These are phyloP conservation scores for Helicocarpus griseus DNA, from an alignment of 2,329 filamentous ascomycete genomes.

Conservation along the genomic window DNA sequence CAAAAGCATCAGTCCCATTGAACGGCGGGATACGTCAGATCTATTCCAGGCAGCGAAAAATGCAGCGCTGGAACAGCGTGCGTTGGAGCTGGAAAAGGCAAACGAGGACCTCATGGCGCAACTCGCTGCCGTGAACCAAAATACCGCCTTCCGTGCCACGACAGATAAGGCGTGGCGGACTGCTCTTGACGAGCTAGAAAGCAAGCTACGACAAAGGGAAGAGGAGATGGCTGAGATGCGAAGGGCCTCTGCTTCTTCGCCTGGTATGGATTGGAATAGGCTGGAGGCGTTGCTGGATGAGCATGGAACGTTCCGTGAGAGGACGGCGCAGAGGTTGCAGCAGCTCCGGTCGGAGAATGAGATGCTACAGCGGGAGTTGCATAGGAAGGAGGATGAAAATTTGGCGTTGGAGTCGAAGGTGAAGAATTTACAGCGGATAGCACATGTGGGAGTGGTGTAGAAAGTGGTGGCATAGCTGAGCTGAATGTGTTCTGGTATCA, in stretches of 20 bases:
- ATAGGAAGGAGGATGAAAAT: slow-evolving; percentile 31
- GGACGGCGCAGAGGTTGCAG: slow-evolving; percentile 27
- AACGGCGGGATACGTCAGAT: slow-evolving; percentile 25
- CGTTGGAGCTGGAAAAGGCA: slow-evolving; percentile 32
- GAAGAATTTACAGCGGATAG: slow-evolving; percentile 22
- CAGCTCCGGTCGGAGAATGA: slow-evolving; percentile 33
- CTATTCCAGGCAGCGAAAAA: slow-evolving; percentile 34
- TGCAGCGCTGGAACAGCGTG: slow-evolving; percentile 34
- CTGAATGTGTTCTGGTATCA: no score
- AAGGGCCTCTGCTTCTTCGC: background rate
- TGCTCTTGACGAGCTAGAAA: slow-evolving; percentile 2
- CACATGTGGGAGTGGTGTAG: slow-evolving; percentile 6
- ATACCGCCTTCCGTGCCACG: background rate
- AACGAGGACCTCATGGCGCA: slow-evolving; percentile 28
- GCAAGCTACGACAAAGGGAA: slow-evolving; percentile 3
- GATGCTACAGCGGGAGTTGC: slow-evolving; percentile 27
- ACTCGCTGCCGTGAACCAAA: slow-evolving; percentile 9
- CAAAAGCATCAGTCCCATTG: slow-evolving; percentile 20
- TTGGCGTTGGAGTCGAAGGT: slow-evolving; percentile 28
- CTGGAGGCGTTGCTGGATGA: slow-evolving; percentile 32
- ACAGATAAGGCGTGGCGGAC: background rate
- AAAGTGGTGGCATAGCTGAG: background rate
- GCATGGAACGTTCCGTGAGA: slow-evolving; percentile 29
- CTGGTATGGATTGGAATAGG: slow-evolving; percentile 18
- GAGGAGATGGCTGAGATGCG: slow-evolving; percentile 2